A percentile compares a stretch with the other conserved stretches of the same genome.
Conservation (phyloP, 768 basidiomycete species). For the Coprinopsis sp. region DNA sequence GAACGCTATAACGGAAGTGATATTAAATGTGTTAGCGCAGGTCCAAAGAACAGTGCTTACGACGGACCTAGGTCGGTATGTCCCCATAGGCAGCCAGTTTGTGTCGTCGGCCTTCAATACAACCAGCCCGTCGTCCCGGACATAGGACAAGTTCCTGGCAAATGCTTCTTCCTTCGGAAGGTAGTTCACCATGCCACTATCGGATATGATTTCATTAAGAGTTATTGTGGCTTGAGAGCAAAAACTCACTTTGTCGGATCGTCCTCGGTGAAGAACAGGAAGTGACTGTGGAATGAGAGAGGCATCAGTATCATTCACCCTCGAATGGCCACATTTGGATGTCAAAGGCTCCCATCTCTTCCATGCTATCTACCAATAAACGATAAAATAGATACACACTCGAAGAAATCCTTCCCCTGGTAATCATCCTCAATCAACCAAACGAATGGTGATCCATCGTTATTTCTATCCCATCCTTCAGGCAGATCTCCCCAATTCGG, state of each 20-base stretch:
- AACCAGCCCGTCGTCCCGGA: slow-evolving; percentile 54
- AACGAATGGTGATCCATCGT: slow-evolving; percentile 10
- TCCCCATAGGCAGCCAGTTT: slow-evolving; percentile 48
- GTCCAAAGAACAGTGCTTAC: background rate
- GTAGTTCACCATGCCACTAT: slow-evolving; percentile 67
- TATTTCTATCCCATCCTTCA: slow-evolving; percentile 1
- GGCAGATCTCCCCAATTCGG: no score
- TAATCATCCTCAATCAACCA: slow-evolving; percentile 10
- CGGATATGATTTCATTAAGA: slow-evolving; percentile 8
- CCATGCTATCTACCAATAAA: background rate
- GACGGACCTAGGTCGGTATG: slow-evolving; percentile 57
- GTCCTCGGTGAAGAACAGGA: slow-evolving; percentile 50
- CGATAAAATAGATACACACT: slow-evolving; percentile 4
- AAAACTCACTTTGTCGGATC: slow-evolving; percentile 67
- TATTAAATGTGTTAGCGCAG: no score
- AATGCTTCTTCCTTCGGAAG: slow-evolving; percentile 56
- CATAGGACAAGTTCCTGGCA: slow-evolving; percentile 48
- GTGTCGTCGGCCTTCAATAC: slow-evolving; percentile 81
- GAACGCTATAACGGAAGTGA: slow-evolving; percentile 48
- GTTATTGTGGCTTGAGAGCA: slow-evolving; percentile 9
- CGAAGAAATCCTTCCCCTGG: slow-evolving; percentile 9
- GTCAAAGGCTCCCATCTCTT: no score
- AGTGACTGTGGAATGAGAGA: slow-evolving; percentile 37
- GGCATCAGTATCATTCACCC: slow-evolving; percentile 5
- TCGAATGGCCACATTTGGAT: background rate